phyloP scores from a whole-genome alignment of 257 asterid genomes.

The Solanum chilense region DNA sequence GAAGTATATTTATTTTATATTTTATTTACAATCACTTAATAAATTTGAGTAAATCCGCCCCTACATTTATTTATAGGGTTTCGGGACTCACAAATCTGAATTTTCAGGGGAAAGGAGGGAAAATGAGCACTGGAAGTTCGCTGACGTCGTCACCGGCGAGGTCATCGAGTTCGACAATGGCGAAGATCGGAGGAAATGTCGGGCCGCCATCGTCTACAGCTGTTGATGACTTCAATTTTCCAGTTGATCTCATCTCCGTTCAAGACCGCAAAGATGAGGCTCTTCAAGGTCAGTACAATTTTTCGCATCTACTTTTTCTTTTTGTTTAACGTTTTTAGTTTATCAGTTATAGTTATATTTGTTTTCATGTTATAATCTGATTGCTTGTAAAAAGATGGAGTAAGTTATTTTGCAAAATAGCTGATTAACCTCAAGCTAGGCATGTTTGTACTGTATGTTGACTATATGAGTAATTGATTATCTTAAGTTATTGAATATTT shows the following conservation, averaged over 20 bases:
- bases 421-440: background rate
- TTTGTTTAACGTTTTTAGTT: background rate
- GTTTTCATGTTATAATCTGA: background rate
- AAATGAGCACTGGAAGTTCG: conserved; percentile 34
- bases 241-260: conserved; percentile 37
- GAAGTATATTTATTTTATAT: background rate
- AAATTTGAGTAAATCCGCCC: too few relatives aligned
- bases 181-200: conserved; percentile 12
- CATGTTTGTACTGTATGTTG: background rate
- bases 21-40: background rate
- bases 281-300: conserved; percentile 25
- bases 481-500: background rate
- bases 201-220: conserved; percentile 1
- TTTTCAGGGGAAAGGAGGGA: background rate
- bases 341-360: background rate
- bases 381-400: background rate
- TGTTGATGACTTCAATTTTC: conserved; percentile 39
- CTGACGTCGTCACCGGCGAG: conserved; percentile 35
- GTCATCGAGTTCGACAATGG: conserved; percentile 24
- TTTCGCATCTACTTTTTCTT: background rate
- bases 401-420: background rate
- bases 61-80: background rate
- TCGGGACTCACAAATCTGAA: background rate
- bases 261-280: conserved; percentile 73
- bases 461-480: background rate